phyloP scores from a whole-genome alignment of 768 basidiomycete genomes.

The Lentinula aciculospora region DNA sequence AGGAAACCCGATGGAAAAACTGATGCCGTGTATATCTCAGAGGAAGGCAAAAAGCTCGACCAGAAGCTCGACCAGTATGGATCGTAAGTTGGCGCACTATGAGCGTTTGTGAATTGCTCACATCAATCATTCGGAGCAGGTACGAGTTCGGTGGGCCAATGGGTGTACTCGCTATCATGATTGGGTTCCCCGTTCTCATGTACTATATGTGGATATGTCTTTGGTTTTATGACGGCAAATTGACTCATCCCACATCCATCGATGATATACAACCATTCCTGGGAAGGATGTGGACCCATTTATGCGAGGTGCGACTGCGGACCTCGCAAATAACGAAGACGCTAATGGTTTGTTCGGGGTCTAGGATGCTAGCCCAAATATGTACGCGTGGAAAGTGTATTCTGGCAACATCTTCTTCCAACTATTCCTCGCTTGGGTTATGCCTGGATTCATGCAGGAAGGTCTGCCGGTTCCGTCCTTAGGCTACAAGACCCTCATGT shows the following conservation, averaged over 20 bases:
- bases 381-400: conserved; percentile 88
- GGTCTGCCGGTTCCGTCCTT: conserved; percentile 96
- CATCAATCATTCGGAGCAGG: conserved; percentile 30
- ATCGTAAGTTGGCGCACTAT: conserved; percentile 31
- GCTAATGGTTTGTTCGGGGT: neutral
- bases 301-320: conserved; percentile 55
- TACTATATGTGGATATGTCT: conserved; percentile 99
- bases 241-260: conserved; percentile 62
- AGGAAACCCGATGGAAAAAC: conserved; percentile 14
- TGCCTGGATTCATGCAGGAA: conserved; percentile 91
- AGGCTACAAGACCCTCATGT: conserved; percentile 86
- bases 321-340: neutral
- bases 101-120: no score
- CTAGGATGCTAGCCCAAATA: conserved; percentile 88
- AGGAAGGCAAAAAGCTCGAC: conserved; percentile 72
- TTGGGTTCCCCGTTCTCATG: conserved; percentile 91
- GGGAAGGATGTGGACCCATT: conserved; percentile 77
- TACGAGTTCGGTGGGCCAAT: conserved; percentile 96
- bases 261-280: conserved; percentile 78
- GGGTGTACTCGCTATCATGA: conserved; percentile 91
- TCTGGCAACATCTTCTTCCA: conserved; percentile 84
- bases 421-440: conserved; percentile 81
- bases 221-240: conserved; percentile 88
- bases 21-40: conserved; percentile 37
- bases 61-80: conserved; percentile 67